A percentile compares a stretch with the other conserved stretches of the same genome.
Evolutionary conservation across 345 rosid species (phyloP).

Genomic region (Combretum micranthum): DNA sequence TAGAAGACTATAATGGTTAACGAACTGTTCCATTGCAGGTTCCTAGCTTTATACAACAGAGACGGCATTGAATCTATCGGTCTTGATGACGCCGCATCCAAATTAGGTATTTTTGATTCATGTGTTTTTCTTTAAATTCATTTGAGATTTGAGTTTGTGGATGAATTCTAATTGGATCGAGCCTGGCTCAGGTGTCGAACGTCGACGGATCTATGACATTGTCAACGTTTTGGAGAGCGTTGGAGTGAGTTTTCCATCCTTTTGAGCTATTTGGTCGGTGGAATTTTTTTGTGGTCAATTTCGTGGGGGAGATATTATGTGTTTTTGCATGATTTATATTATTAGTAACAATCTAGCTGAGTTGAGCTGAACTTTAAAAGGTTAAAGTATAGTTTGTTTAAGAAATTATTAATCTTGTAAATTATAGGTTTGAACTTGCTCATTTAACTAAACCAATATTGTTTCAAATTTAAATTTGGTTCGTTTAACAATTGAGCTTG

Average conservation of each 20-base stretch:
- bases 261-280: background rate
- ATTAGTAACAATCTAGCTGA: too few species aligned
- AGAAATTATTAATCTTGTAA: too few species aligned
- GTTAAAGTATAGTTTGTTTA: too few species aligned
- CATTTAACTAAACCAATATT: too few species aligned
- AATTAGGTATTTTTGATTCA: constrained; percentile 45
- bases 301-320: constrained; percentile 22
- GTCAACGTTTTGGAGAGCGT: constrained; percentile 86
- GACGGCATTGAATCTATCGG: constrained; percentile 61
- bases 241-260: constrained; percentile 45
- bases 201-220: constrained; percentile 83
- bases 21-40: constrained; percentile 28
- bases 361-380: too few species aligned
- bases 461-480: too few species aligned
- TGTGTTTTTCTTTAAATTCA: background rate
- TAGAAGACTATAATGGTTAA: background rate
- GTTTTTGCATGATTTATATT: constrained; percentile 12
- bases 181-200: constrained; percentile 56
- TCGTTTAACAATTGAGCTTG: too few species aligned
- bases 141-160: background rate
- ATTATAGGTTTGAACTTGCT: too few species aligned
- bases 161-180: background rate
- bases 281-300: background rate
- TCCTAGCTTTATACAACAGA: constrained; percentile 63
- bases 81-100: constrained; percentile 72